Percentiles rank a stretch among this genome's conserved stretches.
Evolutionary conservation across 805 yeast species (phyloP).

Genomic region (Metschnikowia vanudenii): DNA sequence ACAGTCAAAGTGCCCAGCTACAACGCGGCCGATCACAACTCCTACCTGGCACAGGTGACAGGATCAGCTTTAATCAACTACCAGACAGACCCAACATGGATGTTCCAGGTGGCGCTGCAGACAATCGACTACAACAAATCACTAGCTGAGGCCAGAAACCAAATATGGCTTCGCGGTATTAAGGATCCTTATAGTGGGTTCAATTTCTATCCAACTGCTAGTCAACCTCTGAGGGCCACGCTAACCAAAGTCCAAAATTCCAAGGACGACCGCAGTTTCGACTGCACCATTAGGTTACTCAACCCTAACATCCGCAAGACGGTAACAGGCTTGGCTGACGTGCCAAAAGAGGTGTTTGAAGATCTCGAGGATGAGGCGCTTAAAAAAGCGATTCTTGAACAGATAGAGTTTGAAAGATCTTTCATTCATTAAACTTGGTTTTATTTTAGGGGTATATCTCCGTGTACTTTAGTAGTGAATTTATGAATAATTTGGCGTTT

Average conservation of each 20-base stretch:
- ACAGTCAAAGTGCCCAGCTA: conserved; percentile 13
- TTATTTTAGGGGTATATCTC: background rate
- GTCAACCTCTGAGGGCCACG: conserved; percentile 63
- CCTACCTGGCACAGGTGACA: conserved; percentile 35
- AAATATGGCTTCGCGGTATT: conserved; percentile 53
- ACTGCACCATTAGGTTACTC: conserved; percentile 40
- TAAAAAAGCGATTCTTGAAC: conserved; percentile 58
- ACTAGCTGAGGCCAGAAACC: conserved; percentile 57
- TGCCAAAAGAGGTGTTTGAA: conserved; percentile 58
- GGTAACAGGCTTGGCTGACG: conserved; percentile 63
- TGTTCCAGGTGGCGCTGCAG: conserved; percentile 79
- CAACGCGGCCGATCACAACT: conserved; percentile 18
- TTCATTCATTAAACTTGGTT: background rate
- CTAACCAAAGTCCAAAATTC: conserved; percentile 25
- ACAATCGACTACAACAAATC: conserved; percentile 68
- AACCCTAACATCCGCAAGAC: conserved; percentile 47
- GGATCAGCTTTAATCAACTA: conserved; percentile 42
- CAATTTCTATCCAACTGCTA: conserved; percentile 63
- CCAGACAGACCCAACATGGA: conserved; percentile 72
- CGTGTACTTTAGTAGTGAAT: conserved; percentile 1
- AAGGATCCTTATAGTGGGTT: conserved; percentile 87
- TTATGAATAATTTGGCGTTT: background rate
- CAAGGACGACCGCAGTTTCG: conserved; percentile 32
- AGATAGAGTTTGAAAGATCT: conserved; percentile 49
- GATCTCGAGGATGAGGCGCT: conserved; percentile 54